Base-by-base conservation (phyloP, 371 early-diverging fungal genomes). In the Rhizomucor pusillus region DNA sequence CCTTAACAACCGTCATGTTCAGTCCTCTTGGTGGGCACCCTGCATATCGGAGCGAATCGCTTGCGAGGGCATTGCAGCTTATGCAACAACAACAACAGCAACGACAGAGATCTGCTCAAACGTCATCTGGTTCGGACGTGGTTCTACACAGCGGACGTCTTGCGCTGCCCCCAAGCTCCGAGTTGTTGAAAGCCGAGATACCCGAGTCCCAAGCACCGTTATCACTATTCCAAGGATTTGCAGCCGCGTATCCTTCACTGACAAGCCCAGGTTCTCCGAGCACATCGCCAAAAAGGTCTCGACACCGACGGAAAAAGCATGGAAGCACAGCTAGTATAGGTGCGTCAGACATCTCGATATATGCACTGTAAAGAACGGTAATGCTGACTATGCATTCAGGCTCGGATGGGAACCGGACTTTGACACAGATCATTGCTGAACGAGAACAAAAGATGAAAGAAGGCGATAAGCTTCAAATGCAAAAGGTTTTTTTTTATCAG, bases 141-240 rank as follows among this genome's bases (percentile, higher is more conserved):
- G 62, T 73, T 11, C 33, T 69, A 19, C 67, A 65, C 13, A 65
- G 62, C 10, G 54, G 43, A 10, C 52, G 44, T 10, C 60, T 57
- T 40, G 62, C 69, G 14, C 71, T 69, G 72, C 75, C 79, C 0
- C 70, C 71, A 1, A 74, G 79, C 41, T 63, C 73, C 19, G 74
- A 72, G 33, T 59, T 83, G 1, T 54, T 82, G 29, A 60, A 71
- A 18, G 75, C 74, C 19, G 85, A 82, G 22, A 81, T 86, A 59
- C 86, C 86, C 39, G 86, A 82, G 49, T 63, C 81, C 14, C 69
- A 56, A 9, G 64, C 75, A 4, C 73, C 79, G 5, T 71, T 86
- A 2, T 81, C 83, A 10, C 53, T 86, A 16, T 82, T 84, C 45
- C 83, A 84, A 60, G 83, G 86, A 11, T 86, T 81, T 60, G 79